Evolutionary conservation across 176 grass and related monocot species (phyloP), one percentile per base, ranked within the genome.

Genomic region (Triticum dicoccoides): DNA sequence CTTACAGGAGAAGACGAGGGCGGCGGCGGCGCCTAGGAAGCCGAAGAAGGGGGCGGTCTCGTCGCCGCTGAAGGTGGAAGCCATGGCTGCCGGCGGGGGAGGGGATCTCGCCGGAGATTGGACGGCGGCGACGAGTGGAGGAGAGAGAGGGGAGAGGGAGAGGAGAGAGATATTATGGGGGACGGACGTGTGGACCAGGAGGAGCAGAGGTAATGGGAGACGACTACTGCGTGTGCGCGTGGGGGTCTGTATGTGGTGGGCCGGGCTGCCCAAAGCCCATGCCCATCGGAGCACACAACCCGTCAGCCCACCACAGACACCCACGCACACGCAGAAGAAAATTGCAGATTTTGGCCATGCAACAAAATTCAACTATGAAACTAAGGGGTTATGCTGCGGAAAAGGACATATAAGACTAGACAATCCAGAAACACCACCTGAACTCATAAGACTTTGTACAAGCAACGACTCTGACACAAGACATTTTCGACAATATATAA

Each of bases 1-100:
- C 74, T 77, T 82, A 99, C 97, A 99, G 25, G 97, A 99, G 90
- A 99, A 99, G 30, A 99, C 90, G 77, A 99, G 97, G 25, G 97
- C 97, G 0, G 97, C 92, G 65, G 97, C 94, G 44, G 97, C 97
- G 51, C 97, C 97, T 14, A 99, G 97, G 92, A 99, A 99, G 61
- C 97, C 97, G 87, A 99, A 99, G 94, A 99, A 99, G 45, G 97
- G 97, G 11, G 97, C 97, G 25, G 94, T 99, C 92, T 97, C 97
- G 76, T 99, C 97, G 69, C 94, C 97, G 89, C 94, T 96, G 85
- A 99, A 94, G 9, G 54, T 47, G 74, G 74, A 77, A 3, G 74
- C 21, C 84, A 86, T 86, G 64, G 74, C 12, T 63, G 27, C 8
- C 33, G 77, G 77, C 54, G 76, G 76, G 30, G 83, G 6, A 12